phyloP scores from a whole-genome alignment of 768 basidiomycete genomes.

The Fistulinella prunicolor region DNA sequence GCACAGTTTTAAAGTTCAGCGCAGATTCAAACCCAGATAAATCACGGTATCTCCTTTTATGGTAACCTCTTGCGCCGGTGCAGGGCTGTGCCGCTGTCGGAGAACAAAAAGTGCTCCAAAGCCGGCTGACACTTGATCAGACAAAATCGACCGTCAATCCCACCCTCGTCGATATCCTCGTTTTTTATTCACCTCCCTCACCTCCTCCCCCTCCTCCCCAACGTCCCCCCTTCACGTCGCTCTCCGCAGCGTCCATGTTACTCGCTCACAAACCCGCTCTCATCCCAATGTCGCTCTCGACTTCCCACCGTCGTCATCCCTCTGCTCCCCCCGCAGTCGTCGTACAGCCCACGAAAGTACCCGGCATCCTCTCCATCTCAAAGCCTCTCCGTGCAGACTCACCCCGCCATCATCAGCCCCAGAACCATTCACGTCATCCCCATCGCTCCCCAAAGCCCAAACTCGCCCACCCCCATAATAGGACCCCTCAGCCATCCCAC shows the following conservation, averaged over 20 bases:
- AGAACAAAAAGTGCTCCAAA: constrained; percentile 33
- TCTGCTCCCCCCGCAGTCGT: constrained; percentile 67
- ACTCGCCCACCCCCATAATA: constrained; percentile 18
- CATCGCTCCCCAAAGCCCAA: constrained; percentile 39
- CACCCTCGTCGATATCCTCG: constrained; percentile 29
- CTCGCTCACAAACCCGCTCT: constrained; percentile 40
- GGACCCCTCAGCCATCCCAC: constrained; percentile 22
- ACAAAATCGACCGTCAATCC: constrained; percentile 26
- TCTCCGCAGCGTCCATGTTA: constrained; percentile 34
- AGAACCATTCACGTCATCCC: constrained; percentile 33
- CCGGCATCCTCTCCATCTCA: constrained; percentile 69
- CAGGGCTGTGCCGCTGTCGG: constrained; percentile 32
- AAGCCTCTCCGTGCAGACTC: constrained; percentile 44
- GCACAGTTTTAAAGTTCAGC: constrained; percentile 23
- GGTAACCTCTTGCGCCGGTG: constrained; percentile 26
- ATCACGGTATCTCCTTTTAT: constrained; percentile 9
- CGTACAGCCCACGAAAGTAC: constrained; percentile 69
- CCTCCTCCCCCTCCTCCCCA: not conserved
- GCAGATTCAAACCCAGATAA: constrained; percentile 27
- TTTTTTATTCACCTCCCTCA: constrained; percentile 16
- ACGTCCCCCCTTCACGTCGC: not conserved
- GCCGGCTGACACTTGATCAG: constrained; percentile 30
- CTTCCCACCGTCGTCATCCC: constrained; percentile 59
- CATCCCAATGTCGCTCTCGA: constrained; percentile 28
- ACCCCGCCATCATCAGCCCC: constrained; percentile 36